Evolutionary conservation across 495 filamentous ascomycete genomes (phyloP).

Genomic region (Aspergillus incahuasiensis): DNA sequence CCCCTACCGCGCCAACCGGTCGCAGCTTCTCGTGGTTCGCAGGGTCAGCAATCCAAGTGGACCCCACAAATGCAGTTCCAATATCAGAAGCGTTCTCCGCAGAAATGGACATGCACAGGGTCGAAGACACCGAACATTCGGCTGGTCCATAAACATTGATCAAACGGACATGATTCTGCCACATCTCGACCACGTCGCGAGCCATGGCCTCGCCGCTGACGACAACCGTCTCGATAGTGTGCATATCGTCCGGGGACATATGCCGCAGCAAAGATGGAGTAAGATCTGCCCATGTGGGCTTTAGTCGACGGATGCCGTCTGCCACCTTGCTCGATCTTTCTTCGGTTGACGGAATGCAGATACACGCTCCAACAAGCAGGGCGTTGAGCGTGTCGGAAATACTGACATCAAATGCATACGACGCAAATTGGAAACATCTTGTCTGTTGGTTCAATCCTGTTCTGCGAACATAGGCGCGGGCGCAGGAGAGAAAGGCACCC

Average conservation of each 20-base stretch:
- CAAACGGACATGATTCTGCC: too few species aligned
- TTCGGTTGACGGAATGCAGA: too few species aligned
- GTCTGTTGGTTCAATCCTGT: neutral
- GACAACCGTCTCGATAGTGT: too few species aligned
- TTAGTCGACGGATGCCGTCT: too few species aligned
- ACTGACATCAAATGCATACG: neutral
- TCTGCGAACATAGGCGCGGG: neutral
- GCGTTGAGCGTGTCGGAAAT: neutral
- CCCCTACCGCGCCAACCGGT: conserved; percentile 40
- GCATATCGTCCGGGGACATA: too few species aligned
- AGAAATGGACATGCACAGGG: neutral
- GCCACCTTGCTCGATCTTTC: too few species aligned
- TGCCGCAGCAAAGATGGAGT: too few species aligned
- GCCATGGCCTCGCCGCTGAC: too few species aligned
- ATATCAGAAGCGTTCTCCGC: neutral
- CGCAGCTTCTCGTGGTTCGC: conserved; percentile 12
- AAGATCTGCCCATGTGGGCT: too few species aligned
- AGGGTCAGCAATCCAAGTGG: neutral
- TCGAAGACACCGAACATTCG: conserved; percentile 1
- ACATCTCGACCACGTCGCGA: too few species aligned
- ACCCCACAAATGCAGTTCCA: neutral
- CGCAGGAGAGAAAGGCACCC: neutral
- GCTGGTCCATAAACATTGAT: conserved; percentile 6
- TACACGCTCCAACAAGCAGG: neutral
- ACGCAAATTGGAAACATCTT: neutral